Evolutionary conservation across 768 basidiomycete species (phyloP), one percentile per base, ranked within the genome.

Genomic region (Agrocybe praecox): DNA sequence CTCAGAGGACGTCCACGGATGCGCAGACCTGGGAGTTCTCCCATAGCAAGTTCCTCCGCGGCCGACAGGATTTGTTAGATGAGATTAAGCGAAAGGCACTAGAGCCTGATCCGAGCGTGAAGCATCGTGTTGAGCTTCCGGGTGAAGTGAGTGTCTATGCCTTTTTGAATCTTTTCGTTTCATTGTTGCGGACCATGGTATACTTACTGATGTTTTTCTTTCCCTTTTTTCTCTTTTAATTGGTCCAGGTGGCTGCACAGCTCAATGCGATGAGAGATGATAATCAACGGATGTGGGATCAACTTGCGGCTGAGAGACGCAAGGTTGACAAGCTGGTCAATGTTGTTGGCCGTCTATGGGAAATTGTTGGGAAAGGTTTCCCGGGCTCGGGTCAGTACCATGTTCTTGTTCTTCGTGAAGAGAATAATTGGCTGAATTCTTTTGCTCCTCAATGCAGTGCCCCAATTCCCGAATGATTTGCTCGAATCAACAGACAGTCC

Each of bases 1-100:
- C 91, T 6, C 89, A 92, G 67, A 84, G 90, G 60, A 89, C 90
- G 0, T 88, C 90, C 12, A 81, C 87, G 12, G 87, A 91, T 65
- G 85, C 88, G 33, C 90, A 94, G 72, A 89, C 86, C 3, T 93
- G 91, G 90, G 92, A 94, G 68, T 94, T 95, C 70, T 90, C 88
- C 4, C 92, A 95, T 69, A 86, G 86, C 71, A 91, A 92, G 65
- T 94, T 94, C 71, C 76, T 92, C 19, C 88, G 90, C 43, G 92
- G 85, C 0, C 83, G 90, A 10, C 86, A 88, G 22, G 92, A 94
- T 68, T 76, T 94, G 43, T 78, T 94, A 11, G 90, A 93, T 65
- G 89, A 89, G 64, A 94, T 94, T 67, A 92, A 90, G 71, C 84
- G 92, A 56, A 94, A 93, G 73, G 89, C 90, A 0, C 74, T 92